phyloP scores from a whole-genome alignment of 2,329 filamentous ascomycete genomes.

The Epichloe amarillans region DNA sequence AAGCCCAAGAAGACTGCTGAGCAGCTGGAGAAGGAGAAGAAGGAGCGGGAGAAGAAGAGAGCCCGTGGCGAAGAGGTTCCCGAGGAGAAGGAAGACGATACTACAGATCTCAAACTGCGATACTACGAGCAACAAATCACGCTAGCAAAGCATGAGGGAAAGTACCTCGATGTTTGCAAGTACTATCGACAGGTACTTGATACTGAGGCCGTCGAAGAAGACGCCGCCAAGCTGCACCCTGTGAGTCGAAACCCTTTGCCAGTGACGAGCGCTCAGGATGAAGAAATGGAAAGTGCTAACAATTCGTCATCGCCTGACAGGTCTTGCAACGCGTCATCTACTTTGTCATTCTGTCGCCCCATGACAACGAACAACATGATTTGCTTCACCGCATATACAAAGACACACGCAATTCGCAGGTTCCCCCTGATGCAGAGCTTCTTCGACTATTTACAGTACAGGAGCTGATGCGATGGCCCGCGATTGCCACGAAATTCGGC shows the following conservation, averaged over 20 bases:
- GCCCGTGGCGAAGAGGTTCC: conserved; percentile 68
- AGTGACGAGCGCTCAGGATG: background rate
- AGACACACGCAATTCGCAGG: conserved; percentile 67
- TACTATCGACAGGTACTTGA: conserved; percentile 94
- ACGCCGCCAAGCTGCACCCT: conserved; percentile 70
- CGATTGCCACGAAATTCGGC: conserved; percentile 79
- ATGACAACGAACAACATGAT: conserved; percentile 98
- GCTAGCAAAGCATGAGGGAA: conserved; percentile 90
- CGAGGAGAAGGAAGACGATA: conserved; percentile 70
- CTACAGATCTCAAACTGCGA: conserved; percentile 86
- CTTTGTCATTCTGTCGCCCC: conserved; percentile 89
- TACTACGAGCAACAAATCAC: conserved; percentile 98
- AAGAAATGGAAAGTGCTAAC: background rate
- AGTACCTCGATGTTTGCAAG: conserved; percentile 96
- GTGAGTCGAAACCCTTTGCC: conserved; percentile 36
- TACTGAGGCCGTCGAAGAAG: conserved; percentile 87
- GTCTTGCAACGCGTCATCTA: conserved; percentile 91
- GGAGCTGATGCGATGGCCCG: conserved; percentile 97
- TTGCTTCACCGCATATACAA: conserved; percentile 84
- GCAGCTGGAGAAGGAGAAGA: conserved; percentile 80
- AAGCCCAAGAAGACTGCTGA: conserved; percentile 85
- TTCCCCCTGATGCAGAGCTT: conserved; percentile 70
- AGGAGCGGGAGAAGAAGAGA: conserved; percentile 76
- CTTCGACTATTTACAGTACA: conserved; percentile 90
- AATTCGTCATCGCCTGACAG: conserved; percentile 29